Evolutionary conservation across 148 eudicot species (phyloP), one percentile per base, ranked within the genome.

Genomic region (Rhododendron henanense): DNA sequence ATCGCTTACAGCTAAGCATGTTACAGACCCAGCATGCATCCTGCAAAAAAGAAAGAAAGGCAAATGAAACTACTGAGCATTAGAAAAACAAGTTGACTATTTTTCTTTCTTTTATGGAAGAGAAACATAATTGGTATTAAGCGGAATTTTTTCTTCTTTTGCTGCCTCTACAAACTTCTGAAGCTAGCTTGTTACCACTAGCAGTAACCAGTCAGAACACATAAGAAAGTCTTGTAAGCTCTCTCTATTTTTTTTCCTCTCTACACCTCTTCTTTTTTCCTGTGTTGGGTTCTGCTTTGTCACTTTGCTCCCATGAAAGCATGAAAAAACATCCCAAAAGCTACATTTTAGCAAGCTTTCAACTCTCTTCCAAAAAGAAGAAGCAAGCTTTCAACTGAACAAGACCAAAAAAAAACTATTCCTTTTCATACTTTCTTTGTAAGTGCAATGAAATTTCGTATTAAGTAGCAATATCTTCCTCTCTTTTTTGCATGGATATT

Each of bases 1-100:
- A 65, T 95, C 97, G 73, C 90, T 90, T 78, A 93, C 86, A 74
- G 94, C 90, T 88, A 95, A 88, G 90, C 94, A 92, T 80, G 92
- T 90, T 51, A 92, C 91, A 35, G 93, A 89, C 83, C 94, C 90
- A 81, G 85, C 76, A 81, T 93, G 94, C 93, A 92, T 94, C 93
- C 98, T 95, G 90, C 87, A 90, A 87, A 82, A 44, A 41, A 39
- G 50, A 79, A 14, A 80, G 41, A 31, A 51, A 53, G 16, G 18
- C 47, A 23, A 2, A 44, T 25, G 33, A 50, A 39, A 44, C 48
- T 19, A 15, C 78, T 45, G 18, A 74, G 78, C 18, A 74, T 35
- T 41, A 41, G 45, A 41, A 41, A 74, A 15, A 45, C 3, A 77
- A 21, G 13, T 19, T 18, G 10, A 45, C 15, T 41, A 37, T 23